These are phyloP conservation scores for Amoebophrya sp. DNA, from an alignment of 169 alveolate species.

Conservation along the genomic window DNA sequence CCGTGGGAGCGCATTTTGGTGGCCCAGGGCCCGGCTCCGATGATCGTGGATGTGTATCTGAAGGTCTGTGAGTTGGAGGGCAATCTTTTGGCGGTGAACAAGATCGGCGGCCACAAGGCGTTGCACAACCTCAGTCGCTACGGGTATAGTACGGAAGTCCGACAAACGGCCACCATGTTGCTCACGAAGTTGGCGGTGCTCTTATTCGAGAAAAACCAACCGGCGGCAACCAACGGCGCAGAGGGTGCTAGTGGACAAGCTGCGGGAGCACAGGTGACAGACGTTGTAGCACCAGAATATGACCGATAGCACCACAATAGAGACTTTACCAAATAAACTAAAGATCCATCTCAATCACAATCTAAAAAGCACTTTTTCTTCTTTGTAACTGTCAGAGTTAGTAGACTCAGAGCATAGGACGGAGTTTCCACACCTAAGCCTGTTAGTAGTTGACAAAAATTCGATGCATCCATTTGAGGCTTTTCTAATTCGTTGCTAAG, in stretches of 20 bases:
- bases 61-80: background rate
- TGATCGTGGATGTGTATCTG: constrained; percentile 4
- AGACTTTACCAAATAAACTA: too few relatives aligned
- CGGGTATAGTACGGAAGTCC: background rate
- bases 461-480: too few relatives aligned
- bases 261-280: too few relatives aligned
- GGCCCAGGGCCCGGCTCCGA: constrained; percentile 4
- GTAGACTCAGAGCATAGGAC: too few relatives aligned
- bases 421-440: too few relatives aligned
- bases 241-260: background rate
- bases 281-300: too few relatives aligned
- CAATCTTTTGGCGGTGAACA: background rate
- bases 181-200: background rate
- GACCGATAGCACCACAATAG: too few relatives aligned
- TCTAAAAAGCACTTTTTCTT: too few relatives aligned
- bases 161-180: constrained; percentile 11
- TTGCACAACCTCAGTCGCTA: background rate
- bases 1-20: constrained; percentile 22
- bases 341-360: too few relatives aligned
- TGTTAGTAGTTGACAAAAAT: too few relatives aligned
- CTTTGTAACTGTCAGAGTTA: too few relatives aligned
- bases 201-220: background rate
- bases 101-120: constrained; percentile 16
- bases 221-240: background rate
- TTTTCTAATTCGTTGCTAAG: too few relatives aligned